A percentile compares a stretch with the other conserved stretches of the same genome.
Conservation (phyloP, 305 asterid genomes). For the Andrographis paniculata region DNA sequence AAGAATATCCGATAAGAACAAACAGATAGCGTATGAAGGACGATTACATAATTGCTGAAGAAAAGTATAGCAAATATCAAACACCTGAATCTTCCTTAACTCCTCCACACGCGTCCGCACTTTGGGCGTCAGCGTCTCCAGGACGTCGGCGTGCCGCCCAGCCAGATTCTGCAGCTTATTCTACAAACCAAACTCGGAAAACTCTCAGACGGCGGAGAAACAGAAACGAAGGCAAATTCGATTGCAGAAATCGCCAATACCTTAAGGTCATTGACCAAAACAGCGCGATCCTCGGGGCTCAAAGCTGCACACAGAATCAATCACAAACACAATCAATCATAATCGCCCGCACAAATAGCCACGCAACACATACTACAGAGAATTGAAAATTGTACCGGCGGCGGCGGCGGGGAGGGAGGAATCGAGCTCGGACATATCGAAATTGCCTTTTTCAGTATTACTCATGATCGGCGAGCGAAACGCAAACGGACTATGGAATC, state of each 20-base stretch:
- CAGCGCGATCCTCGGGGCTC: slow-evolving; percentile 79
- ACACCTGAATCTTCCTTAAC: slow-evolving; percentile 46
- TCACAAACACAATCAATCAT: slow-evolving; percentile 15
- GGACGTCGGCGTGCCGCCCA: slow-evolving; percentile 34
- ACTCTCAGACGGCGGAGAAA: slow-evolving; percentile 1
- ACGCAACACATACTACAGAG: neutral
- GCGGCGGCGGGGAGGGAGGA: slow-evolving; percentile 81
- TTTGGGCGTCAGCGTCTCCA: slow-evolving; percentile 39
- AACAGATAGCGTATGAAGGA: neutral
- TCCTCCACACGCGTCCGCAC: slow-evolving; percentile 52
- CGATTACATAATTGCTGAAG: neutral
- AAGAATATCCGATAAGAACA: neutral
- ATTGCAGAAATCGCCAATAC: slow-evolving; percentile 20
- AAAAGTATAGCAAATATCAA: slow-evolving; percentile 3
- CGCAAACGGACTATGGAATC: slow-evolving; percentile 16
- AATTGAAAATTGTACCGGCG: slow-evolving; percentile 40
- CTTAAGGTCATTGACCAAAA: slow-evolving; percentile 72
- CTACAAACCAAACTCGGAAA: slow-evolving; percentile 27
- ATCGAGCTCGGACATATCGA: slow-evolving; percentile 47
- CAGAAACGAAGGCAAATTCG: neutral
- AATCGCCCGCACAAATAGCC: neutral
- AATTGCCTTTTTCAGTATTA: slow-evolving; percentile 31
- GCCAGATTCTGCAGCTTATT: slow-evolving; percentile 63
- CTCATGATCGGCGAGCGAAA: slow-evolving; percentile 27
- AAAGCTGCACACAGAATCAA: slow-evolving; percentile 38